Conservation (phyloP, 2,329 filamentous ascomycete genomes). For the Aspergillus chevalieri region DNA sequence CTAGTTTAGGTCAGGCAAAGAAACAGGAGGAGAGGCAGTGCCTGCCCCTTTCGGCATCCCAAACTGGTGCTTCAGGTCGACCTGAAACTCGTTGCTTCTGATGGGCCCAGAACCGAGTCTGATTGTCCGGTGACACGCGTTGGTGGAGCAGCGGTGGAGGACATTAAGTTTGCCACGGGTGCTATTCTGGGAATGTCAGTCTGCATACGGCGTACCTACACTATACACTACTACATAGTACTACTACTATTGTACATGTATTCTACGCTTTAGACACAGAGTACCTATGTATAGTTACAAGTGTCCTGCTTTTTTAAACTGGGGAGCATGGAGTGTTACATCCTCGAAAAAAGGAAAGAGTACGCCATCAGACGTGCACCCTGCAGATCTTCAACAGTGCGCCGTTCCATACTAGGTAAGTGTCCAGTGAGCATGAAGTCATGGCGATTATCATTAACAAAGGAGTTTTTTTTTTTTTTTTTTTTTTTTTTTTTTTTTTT, state of each 20-base stretch:
- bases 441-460: background rate
- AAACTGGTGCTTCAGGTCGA: too few species aligned
- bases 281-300: background rate
- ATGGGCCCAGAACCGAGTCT: background rate
- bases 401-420: background rate
- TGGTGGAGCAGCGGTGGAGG: constrained; percentile 17
- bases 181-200: background rate
- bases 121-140: constrained; percentile 26
- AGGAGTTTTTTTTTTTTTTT: too few species aligned
- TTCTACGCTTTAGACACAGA: background rate
- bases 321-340: too few species aligned
- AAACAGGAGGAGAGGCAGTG: background rate
- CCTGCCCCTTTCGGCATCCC: background rate
- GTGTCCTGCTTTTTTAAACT: background rate
- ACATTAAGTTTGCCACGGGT: background rate
- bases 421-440: background rate
- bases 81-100: too few species aligned
- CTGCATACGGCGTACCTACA: background rate
- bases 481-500: too few species aligned
- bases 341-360: background rate
- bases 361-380: background rate
- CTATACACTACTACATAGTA: constrained; percentile 19
- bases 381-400: background rate
- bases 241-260: too few species aligned
- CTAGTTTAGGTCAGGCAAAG: too few species aligned